Base-by-base conservation (phyloP, 495 filamentous ascomycete species). In the Rusavskia elegans region DNA sequence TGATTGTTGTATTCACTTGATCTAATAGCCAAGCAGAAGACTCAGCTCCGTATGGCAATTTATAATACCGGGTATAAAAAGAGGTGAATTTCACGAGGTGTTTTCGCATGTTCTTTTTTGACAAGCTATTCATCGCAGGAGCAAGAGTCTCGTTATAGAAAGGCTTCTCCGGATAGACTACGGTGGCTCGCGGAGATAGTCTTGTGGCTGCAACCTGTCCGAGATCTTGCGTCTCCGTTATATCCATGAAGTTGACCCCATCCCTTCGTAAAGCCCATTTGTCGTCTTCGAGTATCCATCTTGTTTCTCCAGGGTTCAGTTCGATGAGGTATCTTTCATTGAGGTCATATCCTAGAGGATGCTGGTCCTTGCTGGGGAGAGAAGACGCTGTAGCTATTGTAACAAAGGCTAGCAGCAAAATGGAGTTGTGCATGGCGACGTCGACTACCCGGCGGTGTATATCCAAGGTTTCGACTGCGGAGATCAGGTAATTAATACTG, bases 211-310 rank as follows among this genome's bases (percentile, higher is more conserved):
- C 63, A 60, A 19, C 61, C 62, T 48, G 66, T 63, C 42, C 48
- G 20, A 56, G 57, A 39, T 52, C 49, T 23, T 50, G 52, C 66
- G 36, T 77, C 70, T 85, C 77, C 51, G 92, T 95, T 59, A 98
- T 85, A 66, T 98, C 92, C 74, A 98, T 94, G 71, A 98, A 98
- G 57, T 83, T 88, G 42, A 80, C 70, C 48, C 88, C 87, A 58
- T 84, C 88, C 57, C 89, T 71, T 64, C 85, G 81, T 54, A 97
- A 70, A 57, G 77, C 79, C 85, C 93, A 95, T 68, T 98, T 98
- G 69, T 95, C 81, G 29, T 95, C 87, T 59, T 98, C 90, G 0
- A 85, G 90, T 23, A 95, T 81, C 84, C 85, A 93, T 68, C 71
- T 67, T 21, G 79, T 88, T 57, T 87, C 75, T 53, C 85, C 87